Conservation (phyloP, 1,284 basidiomycete genomes). For the Termitomyces sp. region DNA sequence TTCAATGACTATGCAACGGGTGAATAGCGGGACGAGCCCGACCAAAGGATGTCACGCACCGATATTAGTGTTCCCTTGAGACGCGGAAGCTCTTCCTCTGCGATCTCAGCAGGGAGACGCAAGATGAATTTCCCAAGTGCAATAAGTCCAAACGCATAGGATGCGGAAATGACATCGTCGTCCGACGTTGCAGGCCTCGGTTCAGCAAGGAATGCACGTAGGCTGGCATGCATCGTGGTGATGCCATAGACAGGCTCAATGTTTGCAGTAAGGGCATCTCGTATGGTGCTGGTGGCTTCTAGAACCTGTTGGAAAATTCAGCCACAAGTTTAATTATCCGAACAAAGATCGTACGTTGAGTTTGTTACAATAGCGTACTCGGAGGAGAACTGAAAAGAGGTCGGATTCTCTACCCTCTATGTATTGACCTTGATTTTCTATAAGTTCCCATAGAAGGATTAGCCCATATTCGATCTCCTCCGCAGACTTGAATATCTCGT, state of each 20-base stretch:
- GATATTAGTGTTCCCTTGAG: conserved; percentile 62
- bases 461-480: conserved; percentile 68
- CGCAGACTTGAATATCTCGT: conserved; percentile 39
- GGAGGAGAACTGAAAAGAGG: conserved; percentile 58
- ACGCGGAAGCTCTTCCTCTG: conserved; percentile 80
- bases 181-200: conserved; percentile 36
- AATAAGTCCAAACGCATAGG: conserved; percentile 76
- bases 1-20: conserved; percentile 53
- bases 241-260: conserved; percentile 80
- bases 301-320: conserved; percentile 48
- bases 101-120: conserved; percentile 71
- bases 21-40: not conserved
- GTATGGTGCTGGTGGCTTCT: conserved; percentile 74
- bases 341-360: conserved; percentile 46
- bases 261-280: conserved; percentile 62
- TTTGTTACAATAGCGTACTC: conserved; percentile 63
- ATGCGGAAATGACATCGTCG: conserved; percentile 50
- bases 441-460: conserved; percentile 71
- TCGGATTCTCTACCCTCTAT: conserved; percentile 72
- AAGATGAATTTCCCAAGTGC: conserved; percentile 77
- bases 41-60: conserved; percentile 35
- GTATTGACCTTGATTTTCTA: conserved; percentile 60
- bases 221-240: conserved; percentile 69
- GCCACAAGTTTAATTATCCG: conserved; percentile 3
- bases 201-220: conserved; percentile 58